A percentile compares a stretch with the other conserved stretches of the same genome.
Evolutionary conservation across 345 rosid genomes (phyloP).

Genomic region (Salix arbutifolia): DNA sequence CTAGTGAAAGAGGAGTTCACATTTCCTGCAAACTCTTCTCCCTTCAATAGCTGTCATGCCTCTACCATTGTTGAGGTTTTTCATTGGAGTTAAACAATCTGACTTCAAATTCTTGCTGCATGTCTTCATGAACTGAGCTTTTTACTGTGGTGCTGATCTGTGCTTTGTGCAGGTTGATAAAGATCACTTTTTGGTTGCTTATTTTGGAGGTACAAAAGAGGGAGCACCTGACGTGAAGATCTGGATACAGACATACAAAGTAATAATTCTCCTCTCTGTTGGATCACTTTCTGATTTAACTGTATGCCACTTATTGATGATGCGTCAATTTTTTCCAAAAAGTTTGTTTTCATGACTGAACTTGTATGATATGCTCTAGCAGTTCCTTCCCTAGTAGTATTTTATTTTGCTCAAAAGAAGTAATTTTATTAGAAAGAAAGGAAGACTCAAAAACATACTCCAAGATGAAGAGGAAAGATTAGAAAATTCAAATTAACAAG

Average conservation of each 20-base stretch:
- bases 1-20: conserved; percentile 57
- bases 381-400: neutral
- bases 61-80: conserved; percentile 79
- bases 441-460: too few relatives aligned
- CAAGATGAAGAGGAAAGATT: too few relatives aligned
- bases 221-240: conserved; percentile 67
- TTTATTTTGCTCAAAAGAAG: neutral
- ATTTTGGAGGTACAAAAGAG: conserved; percentile 54
- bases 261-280: conserved; percentile 10
- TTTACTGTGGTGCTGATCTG: conserved; percentile 4
- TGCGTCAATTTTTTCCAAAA: neutral
- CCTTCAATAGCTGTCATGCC: conserved; percentile 86
- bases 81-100: conserved; percentile 5
- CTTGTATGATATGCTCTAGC: neutral
- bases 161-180: conserved; percentile 45
- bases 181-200: conserved; percentile 74
- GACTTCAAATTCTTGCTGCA: neutral
- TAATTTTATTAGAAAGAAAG: neutral
- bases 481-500: neutral
- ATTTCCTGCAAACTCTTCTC: conserved; percentile 57
- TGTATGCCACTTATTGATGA: neutral
- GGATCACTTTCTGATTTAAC: neutral
- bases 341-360: neutral
- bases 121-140: neutral
- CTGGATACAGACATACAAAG: conserved; percentile 65